Percentiles rank a stretch among this genome's conserved stretches.
phyloP scores from a whole-genome alignment of 169 alveolate species.

The Amoebophrya sp. region DNA sequence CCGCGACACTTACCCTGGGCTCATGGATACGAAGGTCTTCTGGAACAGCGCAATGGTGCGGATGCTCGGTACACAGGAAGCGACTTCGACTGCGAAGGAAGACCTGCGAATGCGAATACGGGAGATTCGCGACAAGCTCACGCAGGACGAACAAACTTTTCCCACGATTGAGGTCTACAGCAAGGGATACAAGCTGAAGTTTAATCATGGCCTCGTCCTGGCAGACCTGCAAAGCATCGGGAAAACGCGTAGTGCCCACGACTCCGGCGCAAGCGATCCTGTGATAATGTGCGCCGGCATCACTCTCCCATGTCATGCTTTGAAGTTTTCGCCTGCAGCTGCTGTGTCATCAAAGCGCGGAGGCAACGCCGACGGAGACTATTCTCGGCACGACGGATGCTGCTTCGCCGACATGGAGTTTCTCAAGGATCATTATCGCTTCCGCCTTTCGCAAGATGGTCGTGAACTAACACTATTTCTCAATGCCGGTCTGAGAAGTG shows the following conservation, averaged over 20 bases:
- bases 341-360: too few relatives aligned
- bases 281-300: too few relatives aligned
- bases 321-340: too few relatives aligned
- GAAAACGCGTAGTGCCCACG: neutral
- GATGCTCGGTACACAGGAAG: neutral
- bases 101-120: neutral
- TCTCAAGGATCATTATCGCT: too few relatives aligned
- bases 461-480: too few relatives aligned
- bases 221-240: neutral
- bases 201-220: neutral
- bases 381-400: too few relatives aligned
- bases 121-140: too few relatives aligned
- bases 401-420: too few relatives aligned
- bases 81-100: neutral
- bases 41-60: neutral
- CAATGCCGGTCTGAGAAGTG: too few relatives aligned
- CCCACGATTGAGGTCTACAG: neutral
- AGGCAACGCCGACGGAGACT: too few relatives aligned
- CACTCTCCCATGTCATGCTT: too few relatives aligned
- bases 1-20: neutral
- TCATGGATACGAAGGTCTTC: neutral
- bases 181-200: neutral
- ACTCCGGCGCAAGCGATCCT: neutral
- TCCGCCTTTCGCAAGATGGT: too few relatives aligned
- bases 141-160: neutral